These are phyloP conservation scores for Glycine tomentella DNA, from an alignment of 306 rosid genomes.

Conservation along the genomic window DNA sequence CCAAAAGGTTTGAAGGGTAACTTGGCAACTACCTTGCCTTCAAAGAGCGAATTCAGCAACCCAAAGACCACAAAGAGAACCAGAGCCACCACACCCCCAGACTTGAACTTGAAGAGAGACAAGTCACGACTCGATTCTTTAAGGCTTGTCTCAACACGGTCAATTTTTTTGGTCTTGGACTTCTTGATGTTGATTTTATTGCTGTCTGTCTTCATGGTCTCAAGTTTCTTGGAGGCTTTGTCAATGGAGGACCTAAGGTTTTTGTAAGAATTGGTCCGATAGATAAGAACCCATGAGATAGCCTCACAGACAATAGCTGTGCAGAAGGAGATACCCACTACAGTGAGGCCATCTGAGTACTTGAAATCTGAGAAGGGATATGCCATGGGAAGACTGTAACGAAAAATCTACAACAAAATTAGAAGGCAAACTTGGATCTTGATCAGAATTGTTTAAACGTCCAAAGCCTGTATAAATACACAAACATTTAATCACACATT, in stretches of 20 bases:
- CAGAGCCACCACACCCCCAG: slow-evolving; percentile 97
- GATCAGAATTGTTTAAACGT: slow-evolving; percentile 37
- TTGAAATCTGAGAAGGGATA: slow-evolving; percentile 67
- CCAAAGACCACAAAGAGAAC: slow-evolving; percentile 98
- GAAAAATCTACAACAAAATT: slow-evolving; percentile 6
- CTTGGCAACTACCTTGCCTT: slow-evolving; percentile 90
- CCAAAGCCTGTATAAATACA: slow-evolving; percentile 38
- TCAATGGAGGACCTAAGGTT: slow-evolving; percentile 95
- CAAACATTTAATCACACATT: not conserved
- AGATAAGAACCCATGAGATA: slow-evolving; percentile 94
- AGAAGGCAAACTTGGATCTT: slow-evolving; percentile 26
- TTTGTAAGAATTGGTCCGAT: slow-evolving; percentile 95
- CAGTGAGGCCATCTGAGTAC: slow-evolving; percentile 85
- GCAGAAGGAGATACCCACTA: slow-evolving; percentile 91
- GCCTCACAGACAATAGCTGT: slow-evolving; percentile 94
- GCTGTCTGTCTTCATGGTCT: slow-evolving; percentile 91
- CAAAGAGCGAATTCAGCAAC: slow-evolving; percentile 85
- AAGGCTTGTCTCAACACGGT: slow-evolving; percentile 95
- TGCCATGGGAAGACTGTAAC: slow-evolving; percentile 49
- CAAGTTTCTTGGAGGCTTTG: slow-evolving; percentile 96
- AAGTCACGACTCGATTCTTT: slow-evolving; percentile 95
- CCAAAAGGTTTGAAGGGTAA: slow-evolving; percentile 88
- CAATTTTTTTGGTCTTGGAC: slow-evolving; percentile 96
- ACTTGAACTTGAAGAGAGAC: slow-evolving; percentile 95
- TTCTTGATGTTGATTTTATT: slow-evolving; percentile 68